Evolutionary conservation across 352 stramenopile genomes (phyloP).

Genomic region (Pythium vanterpoolii): DNA sequence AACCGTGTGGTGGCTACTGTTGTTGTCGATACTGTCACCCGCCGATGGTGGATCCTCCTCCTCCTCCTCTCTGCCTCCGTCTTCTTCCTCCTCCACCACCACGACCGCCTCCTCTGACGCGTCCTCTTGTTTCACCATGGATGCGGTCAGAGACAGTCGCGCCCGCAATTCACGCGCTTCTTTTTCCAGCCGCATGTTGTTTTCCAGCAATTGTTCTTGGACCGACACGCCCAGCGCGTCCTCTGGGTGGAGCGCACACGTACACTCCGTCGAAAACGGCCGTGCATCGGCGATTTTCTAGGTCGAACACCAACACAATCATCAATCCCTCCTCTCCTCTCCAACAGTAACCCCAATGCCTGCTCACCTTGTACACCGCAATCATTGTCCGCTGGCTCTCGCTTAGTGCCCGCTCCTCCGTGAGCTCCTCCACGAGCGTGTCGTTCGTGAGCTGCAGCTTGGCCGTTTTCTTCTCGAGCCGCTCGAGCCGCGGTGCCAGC

Average conservation of each 20-base stretch:
- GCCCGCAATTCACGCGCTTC: conserved; percentile 12
- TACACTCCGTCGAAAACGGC: conserved; percentile 29
- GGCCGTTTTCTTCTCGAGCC: conserved; percentile 52
- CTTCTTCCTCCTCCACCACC: background rate
- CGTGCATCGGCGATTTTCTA: conserved; percentile 35
- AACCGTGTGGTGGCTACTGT: conserved; percentile 8
- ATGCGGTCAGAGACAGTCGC: background rate
- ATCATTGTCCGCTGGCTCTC: conserved; percentile 46
- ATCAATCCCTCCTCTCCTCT: background rate
- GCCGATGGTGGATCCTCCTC: background rate
- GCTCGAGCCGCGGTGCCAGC: conserved; percentile 39
- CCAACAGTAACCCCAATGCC: no score
- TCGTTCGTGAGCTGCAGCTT: conserved; percentile 58
- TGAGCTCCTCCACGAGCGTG: conserved; percentile 54
- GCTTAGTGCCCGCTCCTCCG: conserved; percentile 56
- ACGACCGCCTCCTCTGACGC: background rate
- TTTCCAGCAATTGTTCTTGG: conserved; percentile 24
- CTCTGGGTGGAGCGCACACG: conserved; percentile 10
- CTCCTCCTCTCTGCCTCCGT: background rate
- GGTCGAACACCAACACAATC: background rate
- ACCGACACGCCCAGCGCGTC: conserved; percentile 14
- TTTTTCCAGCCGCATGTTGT: conserved; percentile 15
- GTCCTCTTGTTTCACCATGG: background rate
- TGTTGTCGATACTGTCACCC: conserved; percentile 14
- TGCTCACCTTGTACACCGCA: conserved; percentile 21